phyloP scores from a whole-genome alignment of 139 green algal species.

The Chlamydomonas applanata region DNA sequence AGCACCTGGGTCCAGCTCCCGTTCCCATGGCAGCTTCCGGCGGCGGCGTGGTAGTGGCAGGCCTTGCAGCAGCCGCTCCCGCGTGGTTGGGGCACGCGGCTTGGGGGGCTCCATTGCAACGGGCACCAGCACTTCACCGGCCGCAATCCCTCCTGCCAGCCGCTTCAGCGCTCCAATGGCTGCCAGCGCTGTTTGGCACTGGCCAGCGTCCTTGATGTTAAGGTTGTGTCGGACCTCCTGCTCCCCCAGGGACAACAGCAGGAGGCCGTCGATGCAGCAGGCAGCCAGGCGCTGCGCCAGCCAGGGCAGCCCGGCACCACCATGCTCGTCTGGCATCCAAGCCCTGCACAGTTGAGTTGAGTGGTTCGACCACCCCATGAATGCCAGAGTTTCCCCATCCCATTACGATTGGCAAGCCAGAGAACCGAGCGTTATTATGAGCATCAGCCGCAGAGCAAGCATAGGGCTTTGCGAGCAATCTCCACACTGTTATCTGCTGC shows the following conservation, averaged over 20 bases:
- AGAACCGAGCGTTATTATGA: no score
- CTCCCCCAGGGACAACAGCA: background rate
- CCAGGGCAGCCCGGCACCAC: background rate
- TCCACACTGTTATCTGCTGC: no score
- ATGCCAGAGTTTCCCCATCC: no score
- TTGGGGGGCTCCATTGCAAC: background rate
- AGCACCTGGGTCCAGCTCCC: background rate
- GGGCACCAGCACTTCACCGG: slow-evolving; percentile 1
- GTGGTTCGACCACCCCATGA: no score
- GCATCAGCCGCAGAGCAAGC: no score
- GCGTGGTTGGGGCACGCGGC: background rate
- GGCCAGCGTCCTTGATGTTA: no score
- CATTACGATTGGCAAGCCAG: no score
- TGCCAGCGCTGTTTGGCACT: no score
- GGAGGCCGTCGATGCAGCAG: background rate
- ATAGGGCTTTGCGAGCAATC: no score
- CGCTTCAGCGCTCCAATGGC: background rate
- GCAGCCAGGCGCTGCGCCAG: background rate
- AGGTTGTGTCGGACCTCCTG: background rate
- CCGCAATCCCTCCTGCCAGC: background rate
- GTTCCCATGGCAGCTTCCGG: background rate
- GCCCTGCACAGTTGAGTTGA: background rate
- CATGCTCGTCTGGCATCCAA: background rate
- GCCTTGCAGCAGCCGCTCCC: background rate
- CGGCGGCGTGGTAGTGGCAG: background rate